A percentile compares a stretch with the other conserved stretches of the same genome.
Evolutionary conservation across 495 filamentous ascomycete genomes (phyloP).

Genomic region (Neurospora sp.): DNA sequence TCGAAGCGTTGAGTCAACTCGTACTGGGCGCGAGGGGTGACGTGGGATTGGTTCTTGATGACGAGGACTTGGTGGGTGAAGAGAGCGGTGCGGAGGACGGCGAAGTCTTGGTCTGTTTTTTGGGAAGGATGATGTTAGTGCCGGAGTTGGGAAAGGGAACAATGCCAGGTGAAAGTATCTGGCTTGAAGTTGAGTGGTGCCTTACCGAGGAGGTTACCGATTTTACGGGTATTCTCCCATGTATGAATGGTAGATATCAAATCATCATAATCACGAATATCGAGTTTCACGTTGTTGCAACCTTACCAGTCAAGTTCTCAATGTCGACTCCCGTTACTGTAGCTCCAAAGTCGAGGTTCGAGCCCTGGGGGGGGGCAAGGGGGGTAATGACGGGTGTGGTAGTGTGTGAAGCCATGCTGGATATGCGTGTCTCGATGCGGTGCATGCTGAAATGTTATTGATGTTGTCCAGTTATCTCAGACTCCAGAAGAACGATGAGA

Average conservation of each 20-base stretch:
- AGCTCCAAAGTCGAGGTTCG: conserved; percentile 49
- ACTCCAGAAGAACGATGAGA: neutral
- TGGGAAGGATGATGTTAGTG: neutral
- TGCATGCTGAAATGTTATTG: too few relatives aligned
- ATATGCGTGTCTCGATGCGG: neutral
- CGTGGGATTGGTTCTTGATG: conserved; percentile 53
- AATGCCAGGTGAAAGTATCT: neutral
- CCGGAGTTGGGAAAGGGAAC: neutral
- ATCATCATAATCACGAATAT: conserved; percentile 8
- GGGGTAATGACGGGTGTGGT: conserved; percentile 24
- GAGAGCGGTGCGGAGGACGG: conserved; percentile 46
- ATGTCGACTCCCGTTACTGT: conserved; percentile 44
- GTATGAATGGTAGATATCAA: conserved; percentile 6
- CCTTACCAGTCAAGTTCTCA: conserved; percentile 48
- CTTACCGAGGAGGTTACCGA: conserved; percentile 48
- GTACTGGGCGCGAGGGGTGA: conserved; percentile 59
- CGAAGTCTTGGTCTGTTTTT: conserved; percentile 46
- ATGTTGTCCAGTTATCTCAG: neutral
- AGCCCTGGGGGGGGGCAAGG: conserved; percentile 33
- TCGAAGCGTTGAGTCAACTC: conserved; percentile 62
- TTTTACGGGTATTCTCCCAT: conserved; percentile 43
- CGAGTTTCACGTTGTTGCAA: neutral
- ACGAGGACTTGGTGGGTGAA: conserved; percentile 56
- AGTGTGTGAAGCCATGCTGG: neutral
- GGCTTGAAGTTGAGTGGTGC: neutral